phyloP scores from a whole-genome alignment of 345 rosid species.

The sweet orange (Citrus sinensis) region DVS_A1.0 CM039165.1:26147001-26147500 shows the following conservation, averaged over 20 bases:
- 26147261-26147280: not conserved
- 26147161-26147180: not conserved
- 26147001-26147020: too few relatives aligned
- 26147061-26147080: not conserved
- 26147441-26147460: constrained; percentile 6
- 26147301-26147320: not conserved
- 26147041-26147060: not conserved
- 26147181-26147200: too few relatives aligned
- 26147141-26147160: not conserved
- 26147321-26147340: not conserved
- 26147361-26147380: not conserved
- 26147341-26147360: not conserved
- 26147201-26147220: not conserved
- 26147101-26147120: not conserved
- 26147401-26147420: not conserved
- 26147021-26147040: not conserved
- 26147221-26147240: not conserved
- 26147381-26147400: not conserved
- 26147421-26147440: not conserved
- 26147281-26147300: not conserved
- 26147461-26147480: constrained; percentile 57
- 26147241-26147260: not conserved
- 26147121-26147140: not conserved
- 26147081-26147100: not conserved
- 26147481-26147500: constrained; percentile 74